phyloP scores from a whole-genome alignment of 306 rosid genomes.

The Ziziphus jujuba region DNA sequence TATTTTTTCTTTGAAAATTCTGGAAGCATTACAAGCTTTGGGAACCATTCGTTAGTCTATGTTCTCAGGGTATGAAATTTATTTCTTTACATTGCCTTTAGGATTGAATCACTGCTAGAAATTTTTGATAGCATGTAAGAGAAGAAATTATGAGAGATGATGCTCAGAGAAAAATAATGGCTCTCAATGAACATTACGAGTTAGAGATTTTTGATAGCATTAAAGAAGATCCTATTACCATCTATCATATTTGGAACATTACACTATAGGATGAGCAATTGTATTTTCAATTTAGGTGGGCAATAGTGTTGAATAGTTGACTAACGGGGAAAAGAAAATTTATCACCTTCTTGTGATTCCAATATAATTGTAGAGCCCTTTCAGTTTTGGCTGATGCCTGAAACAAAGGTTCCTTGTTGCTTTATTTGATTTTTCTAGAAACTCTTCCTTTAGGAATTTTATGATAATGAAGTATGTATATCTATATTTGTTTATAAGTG shows the following conservation, averaged over 20 bases:
- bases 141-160: slow-evolving; percentile 96
- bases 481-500: no score
- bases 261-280: not conserved
- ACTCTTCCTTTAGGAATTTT: no score
- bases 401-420: no score
- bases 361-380: no score
- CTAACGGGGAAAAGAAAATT: no score
- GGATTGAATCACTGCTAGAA: slow-evolving; percentile 78
- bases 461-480: no score
- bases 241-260: slow-evolving; percentile 79
- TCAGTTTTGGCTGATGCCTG: no score
- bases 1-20: slow-evolving; percentile 4
- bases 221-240: slow-evolving; percentile 83
- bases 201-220: slow-evolving; percentile 89
- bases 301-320: not conserved
- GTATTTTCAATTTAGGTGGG: not conserved
- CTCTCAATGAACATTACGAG: slow-evolving; percentile 89
- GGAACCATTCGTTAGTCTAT: slow-evolving; percentile 24
- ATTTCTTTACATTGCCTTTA: slow-evolving; percentile 37
- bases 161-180: slow-evolving; percentile 70
- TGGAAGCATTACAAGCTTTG: slow-evolving; percentile 15
- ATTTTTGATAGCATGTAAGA: slow-evolving; percentile 77
- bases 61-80: slow-evolving; percentile 20
- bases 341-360: no score
- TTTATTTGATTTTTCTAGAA: no score